Base-by-base conservation (phyloP, 352 stramenopile genomes). In the Phytopythium chamaehyphon region DNA sequence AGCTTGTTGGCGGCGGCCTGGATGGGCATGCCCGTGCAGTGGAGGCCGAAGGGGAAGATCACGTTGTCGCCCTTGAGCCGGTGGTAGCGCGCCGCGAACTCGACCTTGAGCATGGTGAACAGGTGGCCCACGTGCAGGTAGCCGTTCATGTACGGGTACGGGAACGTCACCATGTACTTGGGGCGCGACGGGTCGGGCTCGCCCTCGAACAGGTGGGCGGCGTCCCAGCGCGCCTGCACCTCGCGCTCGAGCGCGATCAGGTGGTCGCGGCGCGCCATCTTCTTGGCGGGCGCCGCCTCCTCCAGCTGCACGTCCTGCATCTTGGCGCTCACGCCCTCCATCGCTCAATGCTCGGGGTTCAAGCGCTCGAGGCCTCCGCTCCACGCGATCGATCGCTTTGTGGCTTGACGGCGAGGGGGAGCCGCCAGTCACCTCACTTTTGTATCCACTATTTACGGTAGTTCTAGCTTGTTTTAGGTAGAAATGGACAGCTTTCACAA, bases 1-100 rank as follows among this genome's bases (percentile, higher is more conserved):
- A 99, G 86, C 79, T 99, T 99, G 81, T 99, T 99, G 19, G 98
- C 98, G 12, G 97, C 97, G 3, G 92, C 95, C 81, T 99, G 97
- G 75, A 99, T 99, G 21, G 98, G 98, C 97, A 99, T 99, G 52
- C 98, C 98, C 18, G 98, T 99, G 81, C 97, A 99, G 79, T 99
- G 98, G 61, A 99, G 98, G 8, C 82, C 96, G 81, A 99, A 99
- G 43, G 97, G 97, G 68, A 99, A 99, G 44, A 99, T 71, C 35
- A 98, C 96, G 78, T 99, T 99, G 67, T 99, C 97, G 40, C 97
- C 98, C 74, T 98, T 95, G 47, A 99, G 86, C 40, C 95, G 88
- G 69, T 99, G 95, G 54, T 86, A 95, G 21, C 85, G 85, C 35
- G 83, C 84, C 7, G 89, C 81, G 61, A 97, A 97, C 62, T 97